Evolutionary conservation across 148 eudicot genomes (phyloP).

Genomic region (Fagopyrum homotropicum): DNA sequence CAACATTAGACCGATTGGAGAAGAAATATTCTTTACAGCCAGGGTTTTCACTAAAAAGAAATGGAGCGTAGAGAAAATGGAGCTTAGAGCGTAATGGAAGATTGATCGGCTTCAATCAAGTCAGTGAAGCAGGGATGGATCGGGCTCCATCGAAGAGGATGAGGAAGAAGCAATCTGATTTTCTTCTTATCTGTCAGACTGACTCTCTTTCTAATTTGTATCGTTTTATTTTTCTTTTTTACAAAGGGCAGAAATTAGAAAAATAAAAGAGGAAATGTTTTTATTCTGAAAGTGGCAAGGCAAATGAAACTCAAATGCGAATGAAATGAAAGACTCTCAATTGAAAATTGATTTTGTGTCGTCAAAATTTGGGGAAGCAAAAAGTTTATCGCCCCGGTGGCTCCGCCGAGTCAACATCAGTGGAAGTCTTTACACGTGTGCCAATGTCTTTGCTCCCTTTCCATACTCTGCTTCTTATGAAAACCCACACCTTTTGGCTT

Average conservation of each 20-base stretch:
- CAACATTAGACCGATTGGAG: background rate
- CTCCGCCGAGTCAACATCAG: background rate
- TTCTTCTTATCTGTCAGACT: constrained; percentile 7
- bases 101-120: background rate
- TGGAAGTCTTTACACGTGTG: background rate
- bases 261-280: background rate
- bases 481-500: no score
- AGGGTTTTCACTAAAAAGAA: constrained; percentile 8
- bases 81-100: background rate
- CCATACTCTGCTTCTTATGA: background rate
- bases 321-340: background rate
- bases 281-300: background rate
- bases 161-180: constrained; percentile 4
- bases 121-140: constrained; percentile 4
- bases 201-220: background rate
- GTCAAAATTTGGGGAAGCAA: background rate
- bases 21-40: background rate
- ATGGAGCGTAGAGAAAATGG: background rate
- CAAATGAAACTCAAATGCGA: constrained; percentile 6
- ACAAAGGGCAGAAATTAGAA: background rate
- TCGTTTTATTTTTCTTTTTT: background rate
- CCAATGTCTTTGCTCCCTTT: background rate
- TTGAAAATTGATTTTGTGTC: background rate
- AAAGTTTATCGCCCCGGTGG: background rate
- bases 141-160: constrained; percentile 5